These are phyloP conservation scores for Dactylellina cionopaga DNA, from an alignment of 2,329 filamentous ascomycete species.

Conservation along the genomic window DNA sequence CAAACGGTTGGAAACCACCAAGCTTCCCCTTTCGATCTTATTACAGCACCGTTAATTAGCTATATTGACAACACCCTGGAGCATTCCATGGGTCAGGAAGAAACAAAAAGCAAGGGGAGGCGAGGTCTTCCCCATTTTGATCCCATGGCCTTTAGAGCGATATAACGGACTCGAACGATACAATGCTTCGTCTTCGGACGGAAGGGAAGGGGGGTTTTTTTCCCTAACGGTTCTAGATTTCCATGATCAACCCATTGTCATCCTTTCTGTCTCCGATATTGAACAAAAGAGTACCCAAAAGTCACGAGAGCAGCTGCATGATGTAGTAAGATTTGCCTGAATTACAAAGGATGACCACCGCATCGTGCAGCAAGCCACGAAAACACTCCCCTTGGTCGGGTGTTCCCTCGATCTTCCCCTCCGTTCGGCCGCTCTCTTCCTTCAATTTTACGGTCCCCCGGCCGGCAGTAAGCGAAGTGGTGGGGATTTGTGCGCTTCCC, in stretches of 20 bases:
- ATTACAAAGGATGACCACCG: constrained; percentile 48
- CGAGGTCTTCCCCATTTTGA: constrained; percentile 15
- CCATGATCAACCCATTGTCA: constrained; percentile 20
- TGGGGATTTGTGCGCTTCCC: constrained; percentile 4
- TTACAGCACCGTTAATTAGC: constrained; percentile 34
- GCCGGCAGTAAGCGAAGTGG: constrained; percentile 43
- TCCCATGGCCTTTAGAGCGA: constrained; percentile 10
- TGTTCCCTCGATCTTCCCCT: constrained; percentile 10
- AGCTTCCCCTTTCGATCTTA: constrained; percentile 45
- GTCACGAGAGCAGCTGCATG: constrained; percentile 3
- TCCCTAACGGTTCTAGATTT: constrained; percentile 31
- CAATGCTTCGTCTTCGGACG: constrained; percentile 4
- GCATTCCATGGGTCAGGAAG: constrained; percentile 34
- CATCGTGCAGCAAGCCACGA: constrained; percentile 43
- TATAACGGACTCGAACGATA: constrained; percentile 11
- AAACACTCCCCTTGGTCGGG: background rate
- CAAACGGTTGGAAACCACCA: constrained; percentile 9
- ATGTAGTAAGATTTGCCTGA: constrained; percentile 32
- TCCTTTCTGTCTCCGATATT: background rate
- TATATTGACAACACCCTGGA: constrained; percentile 50
- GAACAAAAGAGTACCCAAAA: background rate
- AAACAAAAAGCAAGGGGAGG: constrained; percentile 42
- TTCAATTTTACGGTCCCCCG: constrained; percentile 29
- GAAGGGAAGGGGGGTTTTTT: no score
- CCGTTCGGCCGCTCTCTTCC: constrained; percentile 24